Percentiles rank a stretch among this genome's conserved stretches.
phyloP scores from a whole-genome alignment of 129 eudicot species.

The Helianthus annuus region HanXRQr2.0-SUNRISE NC_035438.2:77574761-77575260 shows the following conservation, averaged over 20 bases:
- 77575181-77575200: constrained; percentile 55
- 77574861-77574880: constrained; percentile 45
- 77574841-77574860: constrained; percentile 59
- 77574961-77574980: constrained; percentile 46
- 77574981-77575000: constrained; percentile 22
- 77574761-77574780: constrained; percentile 56
- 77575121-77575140: constrained; percentile 45
- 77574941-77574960: constrained; percentile 63
- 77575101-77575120: constrained; percentile 8
- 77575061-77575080: constrained; percentile 11
- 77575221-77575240: background rate
- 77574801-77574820: constrained; percentile 55
- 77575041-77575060: constrained; percentile 41
- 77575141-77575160: constrained; percentile 51
- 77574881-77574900: constrained; percentile 44
- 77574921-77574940: constrained; percentile 47
- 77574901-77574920: constrained; percentile 48
- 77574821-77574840: constrained; percentile 65
- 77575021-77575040: constrained; percentile 56
- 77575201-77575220: constrained; percentile 8
- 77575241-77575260: constrained; percentile 1
- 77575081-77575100: constrained; percentile 10
- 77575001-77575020: constrained; percentile 32
- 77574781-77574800: constrained; percentile 61
- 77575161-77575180: constrained; percentile 50